Evolutionary conservation across 2,329 filamentous ascomycete species (phyloP).

Genomic region (Neophaeococcomyces aloes): DNA sequence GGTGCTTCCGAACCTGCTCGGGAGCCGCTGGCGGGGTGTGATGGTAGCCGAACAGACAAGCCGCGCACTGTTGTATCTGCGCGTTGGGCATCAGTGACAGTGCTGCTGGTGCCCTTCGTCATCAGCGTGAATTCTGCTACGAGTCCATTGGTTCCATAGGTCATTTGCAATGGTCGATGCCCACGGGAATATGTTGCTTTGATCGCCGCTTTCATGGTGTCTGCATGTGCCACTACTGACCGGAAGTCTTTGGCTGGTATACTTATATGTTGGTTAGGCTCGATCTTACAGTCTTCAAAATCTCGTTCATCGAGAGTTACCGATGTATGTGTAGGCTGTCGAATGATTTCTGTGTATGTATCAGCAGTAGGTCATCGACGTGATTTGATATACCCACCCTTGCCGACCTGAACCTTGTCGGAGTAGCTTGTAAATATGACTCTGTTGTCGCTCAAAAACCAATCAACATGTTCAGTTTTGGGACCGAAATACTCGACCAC

Average conservation of each 20-base stretch:
- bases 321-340: slow-evolving; percentile 54
- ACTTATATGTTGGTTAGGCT: slow-evolving; percentile 50
- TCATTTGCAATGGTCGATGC: slow-evolving; percentile 50
- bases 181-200: slow-evolving; percentile 50
- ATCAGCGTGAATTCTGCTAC: slow-evolving; percentile 53
- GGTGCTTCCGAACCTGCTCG: slow-evolving; percentile 9
- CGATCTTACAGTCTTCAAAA: slow-evolving; percentile 50
- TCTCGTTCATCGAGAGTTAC: slow-evolving; percentile 52
- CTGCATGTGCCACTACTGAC: slow-evolving; percentile 52
- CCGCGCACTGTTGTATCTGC: slow-evolving; percentile 27
- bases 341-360: slow-evolving; percentile 45
- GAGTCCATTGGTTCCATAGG: slow-evolving; percentile 46
- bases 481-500: slow-evolving; percentile 55
- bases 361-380: slow-evolving; percentile 8
- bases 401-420: slow-evolving; percentile 52
- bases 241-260: slow-evolving; percentile 58
- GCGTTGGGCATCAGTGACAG: slow-evolving; percentile 31
- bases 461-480: slow-evolving; percentile 54
- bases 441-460: slow-evolving; percentile 48
- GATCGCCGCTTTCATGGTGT: slow-evolving; percentile 45
- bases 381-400: slow-evolving; percentile 31
- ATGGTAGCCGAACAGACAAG: slow-evolving; percentile 32
- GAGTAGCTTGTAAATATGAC: slow-evolving; percentile 57
- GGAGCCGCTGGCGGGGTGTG: slow-evolving; percentile 19
- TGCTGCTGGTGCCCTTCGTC: slow-evolving; percentile 48